phyloP scores from a whole-genome alignment of 345 rosid genomes.

The Arabidopsis arenosa region DNA sequence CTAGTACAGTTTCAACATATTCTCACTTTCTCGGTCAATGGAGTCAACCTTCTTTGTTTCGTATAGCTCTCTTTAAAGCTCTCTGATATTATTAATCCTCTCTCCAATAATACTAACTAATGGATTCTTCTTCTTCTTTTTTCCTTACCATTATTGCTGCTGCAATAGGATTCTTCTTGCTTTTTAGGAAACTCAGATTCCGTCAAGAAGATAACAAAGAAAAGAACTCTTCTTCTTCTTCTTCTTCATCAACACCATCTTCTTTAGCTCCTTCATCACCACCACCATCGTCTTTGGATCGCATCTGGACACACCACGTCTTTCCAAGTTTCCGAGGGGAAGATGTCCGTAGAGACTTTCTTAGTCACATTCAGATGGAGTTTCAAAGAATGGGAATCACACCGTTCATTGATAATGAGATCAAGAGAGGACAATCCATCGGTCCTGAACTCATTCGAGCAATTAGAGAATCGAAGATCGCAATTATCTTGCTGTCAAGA shows the following conservation, averaged over 20 bases:
- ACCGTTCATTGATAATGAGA: neutral
- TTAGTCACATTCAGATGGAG: neutral
- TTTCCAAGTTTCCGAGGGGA: neutral
- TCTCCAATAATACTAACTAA: neutral
- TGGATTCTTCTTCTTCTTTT: neutral
- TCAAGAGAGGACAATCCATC: too few relatives aligned
- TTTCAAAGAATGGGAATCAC: conserved; percentile 13
- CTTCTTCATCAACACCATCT: neutral
- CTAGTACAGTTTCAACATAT: too few relatives aligned
- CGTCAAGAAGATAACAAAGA: neutral
- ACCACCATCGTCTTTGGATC: neutral
- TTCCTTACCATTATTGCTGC: neutral
- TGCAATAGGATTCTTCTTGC: neutral
- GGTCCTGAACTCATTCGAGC: too few relatives aligned
- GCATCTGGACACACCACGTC: neutral
- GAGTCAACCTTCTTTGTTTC: too few relatives aligned
- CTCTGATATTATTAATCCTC: neutral
- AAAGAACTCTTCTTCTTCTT: too few relatives aligned
- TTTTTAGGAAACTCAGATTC: neutral
- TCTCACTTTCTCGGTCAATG: too few relatives aligned
- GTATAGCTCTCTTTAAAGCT: neutral
- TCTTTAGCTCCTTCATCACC: neutral
- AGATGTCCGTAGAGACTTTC: conserved; percentile 7
- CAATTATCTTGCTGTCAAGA: too few relatives aligned
- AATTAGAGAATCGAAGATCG: too few relatives aligned